phyloP scores from a whole-genome alignment of 2,329 filamentous ascomycete species.

The Zarea fungicola region DNA sequence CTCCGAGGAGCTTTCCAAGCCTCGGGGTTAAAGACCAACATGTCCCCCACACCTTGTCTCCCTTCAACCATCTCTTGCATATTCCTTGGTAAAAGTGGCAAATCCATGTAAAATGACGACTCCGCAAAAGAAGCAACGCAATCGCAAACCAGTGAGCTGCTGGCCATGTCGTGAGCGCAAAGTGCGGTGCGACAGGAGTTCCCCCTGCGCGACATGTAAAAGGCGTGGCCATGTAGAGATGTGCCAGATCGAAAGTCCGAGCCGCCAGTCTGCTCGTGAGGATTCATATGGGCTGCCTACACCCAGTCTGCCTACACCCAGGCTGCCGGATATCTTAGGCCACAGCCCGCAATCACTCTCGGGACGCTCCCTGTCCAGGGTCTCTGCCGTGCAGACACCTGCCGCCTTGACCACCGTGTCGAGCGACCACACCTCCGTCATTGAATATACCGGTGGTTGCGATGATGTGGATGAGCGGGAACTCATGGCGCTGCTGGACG shows the following conservation, averaged over 20 bases:
- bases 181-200: neutral
- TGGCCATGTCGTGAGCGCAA: slow-evolving; percentile 3
- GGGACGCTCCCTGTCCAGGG: too few species aligned
- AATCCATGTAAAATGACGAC: too few species aligned
- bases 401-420: too few species aligned
- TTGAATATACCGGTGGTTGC: too few species aligned
- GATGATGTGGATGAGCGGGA: neutral
- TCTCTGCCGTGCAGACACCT: too few species aligned
- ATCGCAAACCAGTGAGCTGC: neutral
- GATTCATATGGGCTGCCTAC: neutral
- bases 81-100: too few species aligned
- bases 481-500: neutral
- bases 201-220: neutral
- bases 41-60: too few species aligned
- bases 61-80: too few species aligned
- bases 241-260: neutral
- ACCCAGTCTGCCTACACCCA: neutral
- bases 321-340: neutral
- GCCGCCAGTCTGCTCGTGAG: neutral
- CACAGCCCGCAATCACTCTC: neutral
- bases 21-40: too few species aligned
- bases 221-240: neutral
- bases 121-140: neutral
- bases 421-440: too few species aligned
- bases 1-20: too few species aligned